Evolutionary conservation across 2,329 filamentous ascomycete species (phyloP).

Genomic region (Hymenoscyphus fructigenus): DNA sequence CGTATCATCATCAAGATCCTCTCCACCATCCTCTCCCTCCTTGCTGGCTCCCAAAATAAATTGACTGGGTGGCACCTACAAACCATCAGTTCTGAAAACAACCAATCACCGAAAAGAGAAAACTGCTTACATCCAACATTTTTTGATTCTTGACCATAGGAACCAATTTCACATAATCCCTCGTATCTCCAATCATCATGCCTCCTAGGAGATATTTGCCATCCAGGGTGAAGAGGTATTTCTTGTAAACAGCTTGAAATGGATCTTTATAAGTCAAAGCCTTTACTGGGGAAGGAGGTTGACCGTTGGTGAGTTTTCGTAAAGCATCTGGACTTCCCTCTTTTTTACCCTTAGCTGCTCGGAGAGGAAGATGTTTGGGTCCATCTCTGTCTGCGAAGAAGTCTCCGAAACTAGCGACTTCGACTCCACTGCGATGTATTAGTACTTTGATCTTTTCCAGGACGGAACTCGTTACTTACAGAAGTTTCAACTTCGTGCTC

Average conservation of each 20-base stretch:
- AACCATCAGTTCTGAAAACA: background rate
- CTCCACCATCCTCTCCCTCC: slow-evolving; percentile 69
- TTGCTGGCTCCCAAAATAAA: slow-evolving; percentile 79
- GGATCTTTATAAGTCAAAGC: slow-evolving; percentile 86
- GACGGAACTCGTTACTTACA: slow-evolving; percentile 39
- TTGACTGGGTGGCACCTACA: slow-evolving; percentile 63
- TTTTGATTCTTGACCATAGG: slow-evolving; percentile 85
- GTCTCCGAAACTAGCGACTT: slow-evolving; percentile 90
- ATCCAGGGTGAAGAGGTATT: slow-evolving; percentile 86
- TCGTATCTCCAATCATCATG: slow-evolving; percentile 95
- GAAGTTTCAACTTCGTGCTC: slow-evolving; percentile 86
- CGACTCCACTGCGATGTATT: slow-evolving; percentile 56
- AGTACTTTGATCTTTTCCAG: background rate
- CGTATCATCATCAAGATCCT: slow-evolving; percentile 79
- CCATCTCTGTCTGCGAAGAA: slow-evolving; percentile 90
- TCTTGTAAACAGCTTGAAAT: slow-evolving; percentile 87
- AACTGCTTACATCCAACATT: slow-evolving; percentile 58
- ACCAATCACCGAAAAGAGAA: background rate
- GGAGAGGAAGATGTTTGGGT: slow-evolving; percentile 69
- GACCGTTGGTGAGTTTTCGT: slow-evolving; percentile 54
- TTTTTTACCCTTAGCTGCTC: slow-evolving; percentile 45
- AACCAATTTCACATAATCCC: slow-evolving; percentile 85
- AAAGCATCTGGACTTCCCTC: slow-evolving; percentile 40
- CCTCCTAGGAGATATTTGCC: slow-evolving; percentile 90
- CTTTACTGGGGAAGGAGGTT: slow-evolving; percentile 65